Percentiles rank a stretch among this genome's conserved stretches.
Conservation (phyloP, 2,329 filamentous ascomycete genomes). For the Akanthomyces muscarius region DNA sequence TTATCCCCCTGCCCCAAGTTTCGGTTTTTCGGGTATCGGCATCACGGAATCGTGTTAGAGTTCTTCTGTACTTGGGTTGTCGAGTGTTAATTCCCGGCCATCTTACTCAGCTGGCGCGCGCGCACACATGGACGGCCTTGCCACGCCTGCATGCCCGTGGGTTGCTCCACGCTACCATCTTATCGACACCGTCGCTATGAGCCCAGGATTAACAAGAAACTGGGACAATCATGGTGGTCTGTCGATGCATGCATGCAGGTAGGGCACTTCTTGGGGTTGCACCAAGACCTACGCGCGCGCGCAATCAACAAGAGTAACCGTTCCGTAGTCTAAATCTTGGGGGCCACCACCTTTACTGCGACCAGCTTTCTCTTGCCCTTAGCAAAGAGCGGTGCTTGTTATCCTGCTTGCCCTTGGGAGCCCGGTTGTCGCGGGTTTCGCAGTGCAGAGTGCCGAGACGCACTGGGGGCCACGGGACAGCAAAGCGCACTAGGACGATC, state of each 20-base stretch:
- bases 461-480: background rate
- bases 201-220: background rate
- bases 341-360: background rate
- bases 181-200: background rate
- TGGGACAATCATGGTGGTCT: background rate
- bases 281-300: background rate
- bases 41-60: background rate
- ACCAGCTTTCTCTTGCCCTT: too few species aligned
- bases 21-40: constrained; percentile 2
- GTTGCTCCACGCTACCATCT: background rate
- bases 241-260: background rate
- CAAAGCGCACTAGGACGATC: background rate
- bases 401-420: background rate
- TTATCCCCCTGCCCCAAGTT: background rate
- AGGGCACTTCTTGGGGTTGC: too few species aligned
- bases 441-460: background rate
- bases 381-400: background rate
- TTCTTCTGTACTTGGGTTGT: background rate
- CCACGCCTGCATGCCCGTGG: too few species aligned
- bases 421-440: constrained; percentile 1
- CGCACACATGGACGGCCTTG: background rate
- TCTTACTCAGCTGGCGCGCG: constrained; percentile 12
- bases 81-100: background rate
- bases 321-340: background rate
- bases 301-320: background rate